Conservation (phyloP, 768 basidiomycete genomes). For the Ramaria sp. region DNA sequence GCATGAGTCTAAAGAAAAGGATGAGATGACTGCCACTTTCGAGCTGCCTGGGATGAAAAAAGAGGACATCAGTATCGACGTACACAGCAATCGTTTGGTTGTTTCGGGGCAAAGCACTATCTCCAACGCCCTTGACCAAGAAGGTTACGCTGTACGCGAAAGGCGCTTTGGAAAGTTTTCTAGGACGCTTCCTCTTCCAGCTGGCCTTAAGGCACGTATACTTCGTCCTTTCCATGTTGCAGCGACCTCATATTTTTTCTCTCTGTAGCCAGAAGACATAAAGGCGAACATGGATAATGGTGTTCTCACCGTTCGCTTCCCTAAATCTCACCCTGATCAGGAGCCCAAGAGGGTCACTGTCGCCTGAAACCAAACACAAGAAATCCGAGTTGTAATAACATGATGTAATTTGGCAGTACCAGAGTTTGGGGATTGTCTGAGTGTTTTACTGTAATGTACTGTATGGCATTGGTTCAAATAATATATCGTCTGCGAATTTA, state of each 20-base stretch:
- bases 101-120: conserved; percentile 38
- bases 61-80: conserved; percentile 41
- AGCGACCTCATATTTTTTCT: background rate
- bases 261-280: conserved; percentile 21
- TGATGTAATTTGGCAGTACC: too few species aligned
- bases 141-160: conserved; percentile 25
- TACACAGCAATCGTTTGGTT: conserved; percentile 38
- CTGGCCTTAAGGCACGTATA: conserved; percentile 6
- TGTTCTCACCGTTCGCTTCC: conserved; percentile 38
- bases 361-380: background rate
- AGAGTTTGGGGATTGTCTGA: too few species aligned
- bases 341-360: conserved; percentile 37
- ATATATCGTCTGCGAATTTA: too few species aligned
- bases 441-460: too few species aligned
- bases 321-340: conserved; percentile 31
- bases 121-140: conserved; percentile 24
- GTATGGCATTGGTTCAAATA: too few species aligned
- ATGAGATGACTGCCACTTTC: conserved; percentile 43
- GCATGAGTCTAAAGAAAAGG: conserved; percentile 33
- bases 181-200: conserved; percentile 7
- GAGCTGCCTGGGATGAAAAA: conserved; percentile 47
- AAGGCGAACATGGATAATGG: conserved; percentile 39
- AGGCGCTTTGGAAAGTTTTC: conserved; percentile 13
- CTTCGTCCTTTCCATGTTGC: background rate
- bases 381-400: too few species aligned